Conservation (phyloP, 148 eudicot genomes). For the Rhododendron molle region DNA sequence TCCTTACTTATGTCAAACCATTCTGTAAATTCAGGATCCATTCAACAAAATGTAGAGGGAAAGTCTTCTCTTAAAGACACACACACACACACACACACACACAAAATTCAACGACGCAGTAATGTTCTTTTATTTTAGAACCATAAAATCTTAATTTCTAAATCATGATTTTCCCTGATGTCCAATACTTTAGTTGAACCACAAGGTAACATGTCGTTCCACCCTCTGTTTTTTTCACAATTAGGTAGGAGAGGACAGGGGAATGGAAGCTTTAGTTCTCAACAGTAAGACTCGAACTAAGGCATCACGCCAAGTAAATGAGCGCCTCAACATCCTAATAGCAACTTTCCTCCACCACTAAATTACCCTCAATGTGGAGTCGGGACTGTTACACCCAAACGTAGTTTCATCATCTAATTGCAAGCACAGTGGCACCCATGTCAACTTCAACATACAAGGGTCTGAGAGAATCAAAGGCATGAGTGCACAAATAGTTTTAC, state of each 20-base stretch:
- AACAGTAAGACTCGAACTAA: background rate
- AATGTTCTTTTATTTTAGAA: background rate
- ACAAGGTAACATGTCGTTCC: background rate
- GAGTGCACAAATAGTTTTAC: background rate
- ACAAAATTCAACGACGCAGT: background rate
- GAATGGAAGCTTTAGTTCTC: background rate
- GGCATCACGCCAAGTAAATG: background rate
- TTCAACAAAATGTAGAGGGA: background rate
- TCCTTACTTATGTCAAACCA: background rate
- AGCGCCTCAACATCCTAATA: background rate
- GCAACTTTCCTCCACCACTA: background rate
- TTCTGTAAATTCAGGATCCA: background rate
- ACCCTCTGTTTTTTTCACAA: background rate
- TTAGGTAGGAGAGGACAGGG: background rate
- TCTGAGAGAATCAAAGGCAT: background rate
- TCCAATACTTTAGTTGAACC: background rate
- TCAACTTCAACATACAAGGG: background rate
- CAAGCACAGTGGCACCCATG: background rate
- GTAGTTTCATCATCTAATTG: background rate
- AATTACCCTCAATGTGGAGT: background rate
- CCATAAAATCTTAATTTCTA: background rate
- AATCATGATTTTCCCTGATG: background rate
- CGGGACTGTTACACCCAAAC: background rate
- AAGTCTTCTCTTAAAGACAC: background rate
- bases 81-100: background rate